phyloP scores from a whole-genome alignment of 2,329 filamentous ascomycete species.

The Zymoseptoria brevis region DNA sequence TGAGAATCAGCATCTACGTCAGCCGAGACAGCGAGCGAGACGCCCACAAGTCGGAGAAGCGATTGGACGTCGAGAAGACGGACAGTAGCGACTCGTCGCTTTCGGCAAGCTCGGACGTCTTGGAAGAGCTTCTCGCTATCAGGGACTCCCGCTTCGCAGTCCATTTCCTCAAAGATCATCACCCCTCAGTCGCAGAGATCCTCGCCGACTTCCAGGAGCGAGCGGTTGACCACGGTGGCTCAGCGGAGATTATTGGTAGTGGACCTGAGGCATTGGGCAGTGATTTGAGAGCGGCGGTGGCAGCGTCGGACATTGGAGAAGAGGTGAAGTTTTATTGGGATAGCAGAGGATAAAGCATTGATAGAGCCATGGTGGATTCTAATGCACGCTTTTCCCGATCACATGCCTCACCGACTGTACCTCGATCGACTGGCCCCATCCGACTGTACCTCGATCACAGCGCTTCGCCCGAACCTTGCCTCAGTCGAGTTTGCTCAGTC shows the following conservation, averaged over 20 bases:
- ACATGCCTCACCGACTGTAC: too few relatives aligned
- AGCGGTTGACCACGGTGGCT: slow-evolving; percentile 14
- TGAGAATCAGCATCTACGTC: slow-evolving; percentile 52
- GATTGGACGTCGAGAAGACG: not conserved
- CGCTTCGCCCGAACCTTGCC: too few relatives aligned
- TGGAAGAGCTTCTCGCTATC: slow-evolving; percentile 12
- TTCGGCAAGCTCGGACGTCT: not conserved
- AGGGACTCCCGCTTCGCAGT: slow-evolving; percentile 16
- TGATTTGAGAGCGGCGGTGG: slow-evolving; percentile 20
- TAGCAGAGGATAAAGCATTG: slow-evolving; percentile 16
- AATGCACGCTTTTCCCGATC: not conserved
- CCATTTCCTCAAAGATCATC: slow-evolving; percentile 18
- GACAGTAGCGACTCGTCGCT: slow-evolving; percentile 1
- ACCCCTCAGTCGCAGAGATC: slow-evolving; percentile 17
- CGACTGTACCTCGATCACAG: too few relatives aligned
- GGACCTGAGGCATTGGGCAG: slow-evolving; percentile 23
- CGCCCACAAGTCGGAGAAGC: not conserved
- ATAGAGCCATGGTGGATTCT: not conserved
- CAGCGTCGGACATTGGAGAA: slow-evolving; percentile 7
- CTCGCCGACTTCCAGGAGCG: slow-evolving; percentile 21
- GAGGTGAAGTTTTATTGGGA: slow-evolving; percentile 22
- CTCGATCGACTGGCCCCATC: too few relatives aligned
- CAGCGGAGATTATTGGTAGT: slow-evolving; percentile 22
- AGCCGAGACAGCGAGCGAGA: slow-evolving; percentile 42
- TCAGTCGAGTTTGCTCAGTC: too few relatives aligned